phyloP scores from a whole-genome alignment of 2,329 filamentous ascomycete genomes.

The Beauveria medogensis region DNA sequence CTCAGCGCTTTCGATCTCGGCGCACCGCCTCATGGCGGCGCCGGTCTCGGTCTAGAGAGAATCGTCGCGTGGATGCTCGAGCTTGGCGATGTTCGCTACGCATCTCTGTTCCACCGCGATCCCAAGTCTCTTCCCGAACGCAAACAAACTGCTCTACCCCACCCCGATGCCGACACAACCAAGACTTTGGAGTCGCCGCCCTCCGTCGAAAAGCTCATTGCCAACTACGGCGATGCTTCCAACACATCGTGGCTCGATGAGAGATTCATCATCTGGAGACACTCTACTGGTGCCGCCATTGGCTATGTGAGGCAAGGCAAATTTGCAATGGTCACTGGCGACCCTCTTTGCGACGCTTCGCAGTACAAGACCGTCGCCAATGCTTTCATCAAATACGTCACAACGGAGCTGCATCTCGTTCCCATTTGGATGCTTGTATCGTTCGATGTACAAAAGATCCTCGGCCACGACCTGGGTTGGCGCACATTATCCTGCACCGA shows the following conservation, averaged over 20 bases:
- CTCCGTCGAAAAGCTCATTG: conserved; percentile 77
- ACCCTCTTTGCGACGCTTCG: conserved; percentile 72
- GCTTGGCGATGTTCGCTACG: conserved; percentile 82
- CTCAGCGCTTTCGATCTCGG: conserved; percentile 82
- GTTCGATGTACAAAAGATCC: conserved; percentile 65
- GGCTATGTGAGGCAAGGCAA: conserved; percentile 71
- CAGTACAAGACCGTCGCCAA: conserved; percentile 69
- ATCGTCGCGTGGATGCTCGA: conserved; percentile 79
- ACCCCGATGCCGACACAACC: conserved; percentile 77
- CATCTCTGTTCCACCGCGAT: conserved; percentile 80
- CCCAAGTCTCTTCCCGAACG: conserved; percentile 75
- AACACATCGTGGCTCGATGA: conserved; percentile 93
- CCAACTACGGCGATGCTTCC: conserved; percentile 90
- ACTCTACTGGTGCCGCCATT: conserved; percentile 74
- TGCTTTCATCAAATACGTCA: conserved; percentile 67
- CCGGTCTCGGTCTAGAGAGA: conserved; percentile 83
- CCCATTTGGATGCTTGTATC: conserved; percentile 89
- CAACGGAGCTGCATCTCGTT: conserved; percentile 60
- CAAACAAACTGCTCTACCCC: conserved; percentile 57
- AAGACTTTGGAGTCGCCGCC: conserved; percentile 51
- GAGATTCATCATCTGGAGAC: conserved; percentile 80
- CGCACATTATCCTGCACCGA: conserved; percentile 80
- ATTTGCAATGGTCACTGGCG: conserved; percentile 77
- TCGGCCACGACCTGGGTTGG: conserved; percentile 77
- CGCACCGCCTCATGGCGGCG: conserved; percentile 81